These are phyloP conservation scores for Boletus rubescentipes DNA, from an alignment of 768 basidiomycete genomes.

Conservation along the genomic window DNA sequence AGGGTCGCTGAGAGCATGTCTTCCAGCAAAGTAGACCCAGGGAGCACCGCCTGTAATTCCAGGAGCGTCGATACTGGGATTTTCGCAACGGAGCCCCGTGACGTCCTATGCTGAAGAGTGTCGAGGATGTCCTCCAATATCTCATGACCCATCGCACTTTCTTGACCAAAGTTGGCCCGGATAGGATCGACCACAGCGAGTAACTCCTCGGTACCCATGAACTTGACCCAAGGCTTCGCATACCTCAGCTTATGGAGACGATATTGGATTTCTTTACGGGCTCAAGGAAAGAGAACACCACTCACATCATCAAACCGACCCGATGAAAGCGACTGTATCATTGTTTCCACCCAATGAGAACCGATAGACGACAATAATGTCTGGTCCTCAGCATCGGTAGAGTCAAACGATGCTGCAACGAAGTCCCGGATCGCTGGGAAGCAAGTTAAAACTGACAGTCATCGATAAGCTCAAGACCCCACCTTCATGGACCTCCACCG, in stretches of 20 bases:
- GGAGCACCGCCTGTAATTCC: conserved; percentile 34
- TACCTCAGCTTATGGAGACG: conserved; percentile 12
- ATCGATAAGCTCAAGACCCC: not conserved
- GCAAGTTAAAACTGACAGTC: not conserved
- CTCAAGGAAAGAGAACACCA: not conserved
- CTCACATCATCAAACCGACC: conserved; percentile 13
- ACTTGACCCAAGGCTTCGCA: conserved; percentile 51
- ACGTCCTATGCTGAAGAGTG: conserved; percentile 25
- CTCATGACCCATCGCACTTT: conserved; percentile 5
- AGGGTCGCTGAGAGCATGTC: conserved; percentile 46
- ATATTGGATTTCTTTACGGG: not conserved
- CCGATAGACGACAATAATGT: conserved; percentile 40
- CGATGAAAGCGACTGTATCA: conserved; percentile 16
- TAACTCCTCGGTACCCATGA: conserved; percentile 43
- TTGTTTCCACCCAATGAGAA: conserved; percentile 40
- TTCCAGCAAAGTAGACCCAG: conserved; percentile 42
- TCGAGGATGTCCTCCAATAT: conserved; percentile 40
- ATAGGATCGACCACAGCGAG: conserved; percentile 45
- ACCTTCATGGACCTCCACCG: conserved; percentile 37
- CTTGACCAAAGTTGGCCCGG: conserved; percentile 7
- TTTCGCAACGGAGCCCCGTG: not conserved
- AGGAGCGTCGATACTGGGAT: conserved; percentile 40
- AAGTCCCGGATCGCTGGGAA: conserved; percentile 42
- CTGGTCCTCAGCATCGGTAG: conserved; percentile 37
- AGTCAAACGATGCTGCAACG: conserved; percentile 40